Conservation (phyloP, 1,284 basidiomycete species). For the Sanghuangporus baumii region DNA sequence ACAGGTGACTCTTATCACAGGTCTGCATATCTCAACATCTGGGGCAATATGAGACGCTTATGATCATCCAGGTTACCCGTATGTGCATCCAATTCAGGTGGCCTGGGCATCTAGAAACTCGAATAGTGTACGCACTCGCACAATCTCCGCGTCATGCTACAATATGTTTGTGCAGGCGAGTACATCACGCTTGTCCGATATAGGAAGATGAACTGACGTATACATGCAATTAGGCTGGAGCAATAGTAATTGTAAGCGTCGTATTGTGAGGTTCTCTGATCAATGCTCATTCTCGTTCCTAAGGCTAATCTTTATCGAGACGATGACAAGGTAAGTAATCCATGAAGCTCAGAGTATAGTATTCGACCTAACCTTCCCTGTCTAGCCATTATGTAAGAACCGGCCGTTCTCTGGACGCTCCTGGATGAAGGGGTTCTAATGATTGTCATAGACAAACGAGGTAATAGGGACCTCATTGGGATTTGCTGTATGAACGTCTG, state of each 20-base stretch:
- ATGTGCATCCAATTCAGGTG: constrained; percentile 43
- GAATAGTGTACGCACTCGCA: constrained; percentile 50
- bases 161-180: constrained; percentile 62
- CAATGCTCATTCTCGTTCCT: background rate
- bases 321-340: constrained; percentile 34
- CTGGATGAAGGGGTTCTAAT: background rate
- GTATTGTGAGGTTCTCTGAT: background rate
- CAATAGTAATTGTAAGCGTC: constrained; percentile 41
- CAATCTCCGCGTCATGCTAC: constrained; percentile 51
- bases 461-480: constrained; percentile 39
- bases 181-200: constrained; percentile 17
- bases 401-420: background rate
- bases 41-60: background rate
- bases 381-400: constrained; percentile 42
- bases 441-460: constrained; percentile 32
- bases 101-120: constrained; percentile 62
- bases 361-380: background rate
- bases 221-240: constrained; percentile 52
- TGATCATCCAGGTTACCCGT: constrained; percentile 31
- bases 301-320: constrained; percentile 39
- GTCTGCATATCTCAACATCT: constrained; percentile 17
- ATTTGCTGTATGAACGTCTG: constrained; percentile 42
- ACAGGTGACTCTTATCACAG: constrained; percentile 43
- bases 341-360: background rate
- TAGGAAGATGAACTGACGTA: constrained; percentile 21